Base-by-base conservation (phyloP, 139 green algal species). In the Gonium pectorale region DNA sequence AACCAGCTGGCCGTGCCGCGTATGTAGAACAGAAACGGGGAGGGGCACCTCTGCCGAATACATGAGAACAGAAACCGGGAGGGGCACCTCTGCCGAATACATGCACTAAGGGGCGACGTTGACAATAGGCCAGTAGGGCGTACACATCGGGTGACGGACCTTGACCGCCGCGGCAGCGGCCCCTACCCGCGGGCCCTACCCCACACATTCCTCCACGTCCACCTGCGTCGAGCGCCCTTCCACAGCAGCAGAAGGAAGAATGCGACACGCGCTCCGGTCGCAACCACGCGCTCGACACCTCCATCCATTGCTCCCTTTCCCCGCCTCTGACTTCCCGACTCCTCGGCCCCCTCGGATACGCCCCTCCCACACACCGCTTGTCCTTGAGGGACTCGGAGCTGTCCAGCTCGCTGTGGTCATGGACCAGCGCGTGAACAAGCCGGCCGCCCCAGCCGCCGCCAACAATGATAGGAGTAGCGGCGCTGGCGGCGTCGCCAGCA, bases 401-500 rank as follows among this genome's bases (percentile, higher is more conserved):
- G 49, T 90, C 86, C 41, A 92, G 71, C n/a, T 75, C 71, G 1
- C 89, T 68, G 74, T 96, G 93, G 11, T 81, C 71, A 26, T 92
- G 87, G 13, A 84, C 71, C 68, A 95, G 75, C 78, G 92, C 81
- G 68, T 86, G 66, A n/a, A 86, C 29, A 49, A 92, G 54, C 17
- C 44, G 38, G n/a, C 63, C 70, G 41, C 89, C 86, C 67, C 66
- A 63, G 5, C 79, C 83, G n/a, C 71, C 71, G 8, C 69, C 69
- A 11, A 11, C 43, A 26, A n/a, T 13, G 35, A 26, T 74, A 52
- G 17, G 5, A 11, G 22, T 52, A n/a, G 67, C 24, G 38, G 22
- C 9, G 67, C 33, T 27, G 67, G 13, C 3, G 15, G 38, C 22
- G 17, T 9, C 22, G 41, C 29, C 59, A 46, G 3, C 46, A 40